Evolutionary conservation across 768 basidiomycete genomes (phyloP), one percentile per base, ranked within the genome.

Genomic region (Boletus rubroflammeus): DNA sequence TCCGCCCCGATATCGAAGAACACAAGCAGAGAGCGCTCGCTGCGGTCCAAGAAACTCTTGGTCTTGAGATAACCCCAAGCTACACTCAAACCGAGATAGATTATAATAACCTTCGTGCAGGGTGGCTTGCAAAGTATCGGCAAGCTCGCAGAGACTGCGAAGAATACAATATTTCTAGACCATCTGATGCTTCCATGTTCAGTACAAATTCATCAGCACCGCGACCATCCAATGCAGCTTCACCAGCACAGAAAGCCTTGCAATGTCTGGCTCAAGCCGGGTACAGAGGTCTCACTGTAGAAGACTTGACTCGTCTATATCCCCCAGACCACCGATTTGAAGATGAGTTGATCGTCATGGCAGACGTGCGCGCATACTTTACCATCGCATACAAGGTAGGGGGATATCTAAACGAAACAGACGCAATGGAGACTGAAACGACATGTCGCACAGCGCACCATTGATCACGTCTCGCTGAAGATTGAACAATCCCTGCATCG

Each of bases 321-420:
- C 59, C 66, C 39, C 45, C 47, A 26, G 65, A 73, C 53, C 6
- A 6, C 5, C 21, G 38, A 15, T 76, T 66, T 54, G 68, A 73
- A 36, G 74, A 78, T 14, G 84, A 81, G 47, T 51, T 84, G 14
- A 55, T 62, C 2, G 74, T 84, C 6, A 81, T 82, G 78, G 78
- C 82, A 0, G 76, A 78, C 17, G 78, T 83, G 0, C 74, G 76
- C 0, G 82, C 80, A 5, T 85, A 81, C 55, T 83, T 79, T 62
- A 75, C 80, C 36, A 73, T 84, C 0, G 76, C 82, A 7, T 77
- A 73, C 68, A 79, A 80, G 73, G 82, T 81, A 53, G 19, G 67
- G 66, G 1, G 13, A n/a, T 51, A 42, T 15, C 21, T 4, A n/a
- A 21, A 14, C 6, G 3, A n/a, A 31, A 19, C 6, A 17, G 17